Conservation (phyloP, 257 asterid genomes). For the Solanum rostratum region DNA sequence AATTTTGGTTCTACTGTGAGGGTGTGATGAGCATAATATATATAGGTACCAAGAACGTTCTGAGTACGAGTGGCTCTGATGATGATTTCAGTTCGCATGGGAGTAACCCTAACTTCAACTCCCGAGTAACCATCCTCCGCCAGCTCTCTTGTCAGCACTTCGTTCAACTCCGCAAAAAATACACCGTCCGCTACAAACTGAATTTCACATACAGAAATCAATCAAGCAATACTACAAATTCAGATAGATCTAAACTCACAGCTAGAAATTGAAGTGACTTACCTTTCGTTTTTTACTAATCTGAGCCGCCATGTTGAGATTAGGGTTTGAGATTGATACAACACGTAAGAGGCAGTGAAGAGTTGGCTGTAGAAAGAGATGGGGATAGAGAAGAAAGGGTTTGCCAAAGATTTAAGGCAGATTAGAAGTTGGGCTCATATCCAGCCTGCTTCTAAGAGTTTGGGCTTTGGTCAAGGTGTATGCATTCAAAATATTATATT, state of each 20-base stretch:
- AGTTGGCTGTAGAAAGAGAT: background rate
- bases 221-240: background rate
- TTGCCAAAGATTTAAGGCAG: background rate
- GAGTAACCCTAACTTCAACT: constrained; percentile 52
- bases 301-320: constrained; percentile 1
- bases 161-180: constrained; percentile 45
- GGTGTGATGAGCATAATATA: background rate
- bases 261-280: background rate
- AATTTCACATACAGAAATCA: background rate
- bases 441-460: background rate
- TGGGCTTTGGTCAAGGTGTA: background rate
- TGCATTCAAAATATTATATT: background rate
- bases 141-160: constrained; percentile 45
- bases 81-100: constrained; percentile 52
- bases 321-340: background rate
- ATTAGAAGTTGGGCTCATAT: background rate
- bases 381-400: background rate
- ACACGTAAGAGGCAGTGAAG: background rate
- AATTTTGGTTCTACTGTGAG: background rate
- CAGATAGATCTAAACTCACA: background rate
- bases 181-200: constrained; percentile 53
- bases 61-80: constrained; percentile 56
- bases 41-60: constrained; percentile 35
- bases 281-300: constrained; percentile 5
- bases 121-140: constrained; percentile 65